Evolutionary conservation across 345 rosid genomes (phyloP), one percentile per base, ranked within the genome.

Genomic region (Combretum micranthum): DNA sequence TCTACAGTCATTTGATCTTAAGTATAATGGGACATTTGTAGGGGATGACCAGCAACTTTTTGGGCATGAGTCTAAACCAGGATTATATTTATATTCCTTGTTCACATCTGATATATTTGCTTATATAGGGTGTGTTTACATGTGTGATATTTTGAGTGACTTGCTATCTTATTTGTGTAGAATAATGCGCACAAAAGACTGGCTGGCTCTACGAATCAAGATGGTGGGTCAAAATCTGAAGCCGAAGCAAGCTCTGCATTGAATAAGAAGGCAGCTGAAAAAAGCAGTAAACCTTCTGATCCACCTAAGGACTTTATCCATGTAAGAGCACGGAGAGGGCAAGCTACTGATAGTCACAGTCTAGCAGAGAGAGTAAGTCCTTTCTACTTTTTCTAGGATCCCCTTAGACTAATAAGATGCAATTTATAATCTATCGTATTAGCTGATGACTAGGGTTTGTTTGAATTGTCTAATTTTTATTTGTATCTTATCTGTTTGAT

Each of bases 321-420:
- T 69, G 99, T 93, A 44, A 85, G 97, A 76, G 99, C 97, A 12
- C 81, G 99, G 72, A 75, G 99, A 66, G 99, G 97, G 51, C 96
- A 93, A 76, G 97, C 99, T 60, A 90, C 97, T 4, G 99, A 93
- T 68, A 92, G 94, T 60, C 99, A 93, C 72, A 93, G 99, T 77
- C 77, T 93, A 55, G 97, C 99, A 21, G 99, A 93, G 73, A 77
- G 97, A 74, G 99, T 90, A 85, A 77, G 52, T 72, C 56, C 49
- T 69, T 69, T 55, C 42, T 49, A 23, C 46, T 16, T 21, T 58
- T 52, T 45, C 15, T 50, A 23, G 22, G 3, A 16, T 50, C 3
- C 20, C 23, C 3, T 3, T 17, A 4, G 10, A 2, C 0, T 6
- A 11, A 18, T 17, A 18, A 50, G 5, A 12, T 50, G 11, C 52